Percentiles rank a stretch among this genome's conserved stretches.
Conservation (phyloP, 805 yeast genomes). For the Diddensiella caesifluorescens region DNA sequence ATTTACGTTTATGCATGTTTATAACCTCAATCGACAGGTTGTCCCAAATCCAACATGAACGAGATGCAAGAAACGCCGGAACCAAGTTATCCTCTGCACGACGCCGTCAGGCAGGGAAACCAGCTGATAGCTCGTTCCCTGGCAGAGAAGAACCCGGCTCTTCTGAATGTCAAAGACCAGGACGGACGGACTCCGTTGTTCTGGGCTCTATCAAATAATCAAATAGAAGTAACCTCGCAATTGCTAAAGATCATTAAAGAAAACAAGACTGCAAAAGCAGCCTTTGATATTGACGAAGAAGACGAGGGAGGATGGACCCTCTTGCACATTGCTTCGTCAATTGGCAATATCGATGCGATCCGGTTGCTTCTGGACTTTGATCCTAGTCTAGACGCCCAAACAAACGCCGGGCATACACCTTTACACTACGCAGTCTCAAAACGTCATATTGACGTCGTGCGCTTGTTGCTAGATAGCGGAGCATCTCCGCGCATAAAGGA, state of each 20-base stretch:
- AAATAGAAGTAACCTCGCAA: conserved; percentile 46
- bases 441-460: conserved; percentile 49
- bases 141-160: conserved; percentile 45
- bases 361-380: conserved; percentile 39
- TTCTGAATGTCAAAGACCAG: conserved; percentile 48
- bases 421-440: conserved; percentile 75
- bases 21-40: too few species aligned
- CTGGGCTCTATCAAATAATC: conserved; percentile 76
- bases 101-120: conserved; percentile 64
- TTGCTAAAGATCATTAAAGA: conserved; percentile 38
- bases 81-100: conserved; percentile 21
- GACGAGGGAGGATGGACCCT: conserved; percentile 90
- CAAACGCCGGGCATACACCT: conserved; percentile 67
- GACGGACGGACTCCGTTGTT: conserved; percentile 80
- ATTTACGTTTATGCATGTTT: too few species aligned
- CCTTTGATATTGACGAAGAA: conserved; percentile 61
- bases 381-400: conserved; percentile 57
- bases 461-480: conserved; percentile 49
- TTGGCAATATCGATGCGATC: conserved; percentile 57
- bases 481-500: conserved; percentile 67
- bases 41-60: too few species aligned
- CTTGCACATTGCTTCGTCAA: conserved; percentile 72
- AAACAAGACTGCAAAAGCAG: conserved; percentile 15
- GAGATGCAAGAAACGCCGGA: too few species aligned
- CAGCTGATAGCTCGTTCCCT: conserved; percentile 46